Evolutionary conservation across 1,284 basidiomycete genomes (phyloP), one percentile per base, ranked within the genome.

Genomic region (Papiliotrema fonsecae): DNA sequence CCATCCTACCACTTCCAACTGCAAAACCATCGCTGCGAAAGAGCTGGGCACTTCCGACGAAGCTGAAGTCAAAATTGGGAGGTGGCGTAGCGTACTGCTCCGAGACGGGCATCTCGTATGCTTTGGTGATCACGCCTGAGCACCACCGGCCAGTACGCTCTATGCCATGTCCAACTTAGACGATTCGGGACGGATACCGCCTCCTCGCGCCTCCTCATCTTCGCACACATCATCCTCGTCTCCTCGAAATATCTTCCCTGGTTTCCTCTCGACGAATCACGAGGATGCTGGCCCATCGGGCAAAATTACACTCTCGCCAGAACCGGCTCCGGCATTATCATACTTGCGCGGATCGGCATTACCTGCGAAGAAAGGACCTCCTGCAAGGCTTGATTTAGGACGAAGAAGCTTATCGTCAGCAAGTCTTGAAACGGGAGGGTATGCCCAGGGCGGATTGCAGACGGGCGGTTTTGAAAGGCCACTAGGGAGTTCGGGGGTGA

Each of bases 291-390:
- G n/a, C n/a, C n/a, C n/a, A n/a, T n/a, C n/a, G n/a, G n/a, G n/a
- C n/a, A n/a, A n/a, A n/a, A n/a, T n/a, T n/a, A n/a, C n/a, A n/a
- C n/a, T n/a, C n/a, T 46, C 44, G 14, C 21, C 30, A 5, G 48
- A 39, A 19, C 43, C 46, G 10, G 14, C 24, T 30, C 35, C 46
- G 14, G 25, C 39, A 22, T 35, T 48, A 22, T 39, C 46, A 4
- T 48, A 48, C 31, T 39, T 48, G 19, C 38, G 18, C 14, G 34
- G 11, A 11, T 25, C 45, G 35, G 35, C 9, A 42, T 28, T 16
- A 24, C 16, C 5, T 31, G 14, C 42, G 30, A 13, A 32, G 14
- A 44, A 44, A 44, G n/a, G 18, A 4, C 42, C 42, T 21, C 32
- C 30, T 44, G 40, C 40, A 5, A n/a, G n/a, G 24, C 26, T 42